Evolutionary conservation across 2,329 filamentous ascomycete species (phyloP).

Genomic region (Chaetomium strumarium): DNA sequence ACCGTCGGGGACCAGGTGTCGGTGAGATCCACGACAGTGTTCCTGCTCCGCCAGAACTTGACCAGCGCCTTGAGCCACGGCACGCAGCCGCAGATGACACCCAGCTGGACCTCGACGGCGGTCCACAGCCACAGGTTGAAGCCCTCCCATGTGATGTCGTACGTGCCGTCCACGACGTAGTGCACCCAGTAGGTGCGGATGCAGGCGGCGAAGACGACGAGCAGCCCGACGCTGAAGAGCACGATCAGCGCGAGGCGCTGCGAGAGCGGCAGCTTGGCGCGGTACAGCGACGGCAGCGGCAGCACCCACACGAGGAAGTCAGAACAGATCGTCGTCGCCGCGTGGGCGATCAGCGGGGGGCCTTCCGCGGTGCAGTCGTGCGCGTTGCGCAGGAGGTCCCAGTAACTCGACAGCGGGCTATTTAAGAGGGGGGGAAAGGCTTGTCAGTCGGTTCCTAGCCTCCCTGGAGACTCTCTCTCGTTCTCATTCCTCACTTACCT

Average conservation of each 20-base stretch:
- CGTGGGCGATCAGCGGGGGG: conserved; percentile 28
- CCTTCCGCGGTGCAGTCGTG: conserved; percentile 30
- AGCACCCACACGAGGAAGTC: conserved; percentile 35
- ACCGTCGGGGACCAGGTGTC: neutral
- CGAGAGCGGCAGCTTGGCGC: conserved; percentile 28
- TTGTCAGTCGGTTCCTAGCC: neutral
- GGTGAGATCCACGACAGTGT: neutral
- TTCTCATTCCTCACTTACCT: conserved; percentile 12
- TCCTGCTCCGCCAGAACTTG: conserved; percentile 8
- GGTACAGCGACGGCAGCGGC: conserved; percentile 32
- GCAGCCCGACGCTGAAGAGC: conserved; percentile 33
- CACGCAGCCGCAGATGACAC: conserved; percentile 37
- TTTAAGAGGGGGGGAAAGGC: neutral
- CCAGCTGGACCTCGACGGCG: conserved; percentile 36
- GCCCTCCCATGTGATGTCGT: conserved; percentile 38
- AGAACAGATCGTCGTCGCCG: conserved; percentile 29
- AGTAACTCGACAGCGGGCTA: conserved; percentile 27
- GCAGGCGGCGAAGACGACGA: conserved; percentile 34
- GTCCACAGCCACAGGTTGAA: conserved; percentile 39
- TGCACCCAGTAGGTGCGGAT: conserved; percentile 35
- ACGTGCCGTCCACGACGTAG: conserved; percentile 32
- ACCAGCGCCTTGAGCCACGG: conserved; percentile 31
- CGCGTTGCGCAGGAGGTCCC: conserved; percentile 20
- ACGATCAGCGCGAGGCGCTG: conserved; percentile 33
- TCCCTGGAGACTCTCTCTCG: neutral